phyloP scores from a whole-genome alignment of 208 protist genomes.

The Trypanosomatidae sp. region DNA sequence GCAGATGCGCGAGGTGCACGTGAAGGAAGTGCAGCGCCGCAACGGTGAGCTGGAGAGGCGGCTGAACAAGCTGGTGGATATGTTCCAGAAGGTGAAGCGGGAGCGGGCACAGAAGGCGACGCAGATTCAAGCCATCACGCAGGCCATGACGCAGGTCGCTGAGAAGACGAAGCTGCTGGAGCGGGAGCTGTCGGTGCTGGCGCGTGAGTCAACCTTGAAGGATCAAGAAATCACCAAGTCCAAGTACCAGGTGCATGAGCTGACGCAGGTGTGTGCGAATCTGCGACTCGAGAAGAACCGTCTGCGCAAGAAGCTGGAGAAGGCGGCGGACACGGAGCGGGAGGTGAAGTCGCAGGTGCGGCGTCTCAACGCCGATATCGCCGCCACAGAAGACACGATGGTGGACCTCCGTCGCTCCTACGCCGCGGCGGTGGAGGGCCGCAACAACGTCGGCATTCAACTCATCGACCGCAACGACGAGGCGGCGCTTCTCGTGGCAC shows the following conservation, averaged over 20 bases:
- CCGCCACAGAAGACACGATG: conserved; percentile 90
- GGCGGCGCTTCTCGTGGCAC: conserved; percentile 94
- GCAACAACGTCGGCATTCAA: conserved; percentile 95
- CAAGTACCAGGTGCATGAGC: conserved; percentile 79
- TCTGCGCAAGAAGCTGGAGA: conserved; percentile 67
- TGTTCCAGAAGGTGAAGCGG: conserved; percentile 92
- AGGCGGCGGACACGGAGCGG: conserved; percentile 57
- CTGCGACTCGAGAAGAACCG: conserved; percentile 87
- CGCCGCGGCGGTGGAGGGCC: conserved; percentile 83
- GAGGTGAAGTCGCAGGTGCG: conserved; percentile 89
- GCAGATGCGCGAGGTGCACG: conserved; percentile 69
- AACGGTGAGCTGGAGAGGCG: conserved; percentile 74
- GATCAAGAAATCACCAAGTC: conserved; percentile 84
- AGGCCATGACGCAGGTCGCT: conserved; percentile 93
- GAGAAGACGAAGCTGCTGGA: conserved; percentile 97
- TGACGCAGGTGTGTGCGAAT: conserved; percentile 61
- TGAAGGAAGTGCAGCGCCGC: conserved; percentile 60
- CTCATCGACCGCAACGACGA: conserved; percentile 97
- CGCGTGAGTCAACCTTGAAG: conserved; percentile 86
- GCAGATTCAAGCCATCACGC: conserved; percentile 92
- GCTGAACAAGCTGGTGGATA: conserved; percentile 63
- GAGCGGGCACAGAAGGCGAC: conserved; percentile 93
- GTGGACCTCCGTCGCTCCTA: conserved; percentile 76
- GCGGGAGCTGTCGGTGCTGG: conserved; percentile 92
- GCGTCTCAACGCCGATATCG: conserved; percentile 93